phyloP scores from a whole-genome alignment of 148 eudicot species.

The Silene latifolia region DNA sequence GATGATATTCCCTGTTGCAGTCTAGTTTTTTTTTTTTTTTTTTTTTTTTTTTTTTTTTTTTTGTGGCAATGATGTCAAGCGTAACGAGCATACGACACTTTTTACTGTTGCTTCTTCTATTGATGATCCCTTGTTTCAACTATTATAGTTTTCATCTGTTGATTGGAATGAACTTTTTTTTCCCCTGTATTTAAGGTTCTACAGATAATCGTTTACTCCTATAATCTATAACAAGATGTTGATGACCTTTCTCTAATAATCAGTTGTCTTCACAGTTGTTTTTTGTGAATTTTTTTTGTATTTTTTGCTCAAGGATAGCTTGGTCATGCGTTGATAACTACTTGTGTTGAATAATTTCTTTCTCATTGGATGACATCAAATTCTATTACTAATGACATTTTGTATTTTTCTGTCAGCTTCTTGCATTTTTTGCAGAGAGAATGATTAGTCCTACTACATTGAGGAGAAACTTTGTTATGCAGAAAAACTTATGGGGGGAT shows the following conservation, averaged over 20 bases:
- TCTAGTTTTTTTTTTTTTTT: not conserved
- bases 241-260: too few species aligned
- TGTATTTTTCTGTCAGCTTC: constrained; percentile 41
- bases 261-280: not conserved
- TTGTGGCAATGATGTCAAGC: not conserved
- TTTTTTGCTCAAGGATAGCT: not conserved
- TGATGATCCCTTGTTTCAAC: not conserved
- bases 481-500: constrained; percentile 35
- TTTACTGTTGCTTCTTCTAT: not conserved
- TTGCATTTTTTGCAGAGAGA: constrained; percentile 72
- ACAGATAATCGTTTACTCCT: not conserved
- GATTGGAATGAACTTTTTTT: not conserved
- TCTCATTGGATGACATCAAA: not conserved
- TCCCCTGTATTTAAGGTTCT: not conserved
- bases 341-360: not conserved
- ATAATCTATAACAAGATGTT: too few species aligned
- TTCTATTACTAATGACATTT: not conserved
- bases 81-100: not conserved
- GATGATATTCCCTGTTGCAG: not conserved
- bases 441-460: constrained; percentile 74
- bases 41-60: not conserved
- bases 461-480: constrained; percentile 67
- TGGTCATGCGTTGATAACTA: not conserved
- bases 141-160: not conserved
- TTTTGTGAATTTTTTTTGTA: not conserved